These are phyloP conservation scores for Clavariopsis aquatica DNA, from an alignment of 495 filamentous ascomycete species.

Conservation along the genomic window DNA sequence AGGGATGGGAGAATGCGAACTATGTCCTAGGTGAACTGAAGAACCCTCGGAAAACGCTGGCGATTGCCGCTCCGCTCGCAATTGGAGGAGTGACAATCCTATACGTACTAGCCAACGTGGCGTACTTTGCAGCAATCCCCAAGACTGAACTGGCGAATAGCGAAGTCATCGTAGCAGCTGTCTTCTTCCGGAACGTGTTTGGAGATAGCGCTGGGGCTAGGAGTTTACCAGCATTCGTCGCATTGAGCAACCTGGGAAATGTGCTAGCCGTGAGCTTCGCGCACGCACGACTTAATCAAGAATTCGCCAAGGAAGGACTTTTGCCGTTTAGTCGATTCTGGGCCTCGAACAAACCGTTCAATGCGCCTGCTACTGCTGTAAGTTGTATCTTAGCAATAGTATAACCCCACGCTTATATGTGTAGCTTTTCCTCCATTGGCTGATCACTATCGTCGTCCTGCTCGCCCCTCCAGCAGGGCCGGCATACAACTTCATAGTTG, in stretches of 20 bases:
- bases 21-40: slow-evolving; percentile 34
- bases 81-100: slow-evolving; percentile 34
- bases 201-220: slow-evolving; percentile 33
- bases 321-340: slow-evolving; percentile 31
- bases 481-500: slow-evolving; percentile 49
- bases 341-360: slow-evolving; percentile 35
- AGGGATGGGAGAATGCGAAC: slow-evolving; percentile 37
- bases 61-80: slow-evolving; percentile 30
- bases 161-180: slow-evolving; percentile 34
- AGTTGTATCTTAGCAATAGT: slow-evolving; percentile 2
- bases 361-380: slow-evolving; percentile 35
- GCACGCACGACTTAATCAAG: slow-evolving; percentile 33
- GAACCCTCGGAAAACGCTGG: slow-evolving; percentile 30
- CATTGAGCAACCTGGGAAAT: slow-evolving; percentile 34
- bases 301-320: slow-evolving; percentile 34
- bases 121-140: slow-evolving; percentile 34
- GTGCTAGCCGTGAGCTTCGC: slow-evolving; percentile 35
- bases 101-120: slow-evolving; percentile 35
- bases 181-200: slow-evolving; percentile 36
- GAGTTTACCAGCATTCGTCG: slow-evolving; percentile 31
- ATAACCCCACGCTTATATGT: slow-evolving; percentile 2
- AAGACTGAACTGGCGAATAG: slow-evolving; percentile 28
- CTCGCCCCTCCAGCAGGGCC: slow-evolving; percentile 51
- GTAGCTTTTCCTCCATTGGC: slow-evolving; percentile 52
- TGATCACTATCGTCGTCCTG: slow-evolving; percentile 51